Evolutionary conservation across 1,139 yeast species (phyloP), one percentile per base, ranked within the genome.

Genomic region (Suhomyces wounanorum): DNA sequence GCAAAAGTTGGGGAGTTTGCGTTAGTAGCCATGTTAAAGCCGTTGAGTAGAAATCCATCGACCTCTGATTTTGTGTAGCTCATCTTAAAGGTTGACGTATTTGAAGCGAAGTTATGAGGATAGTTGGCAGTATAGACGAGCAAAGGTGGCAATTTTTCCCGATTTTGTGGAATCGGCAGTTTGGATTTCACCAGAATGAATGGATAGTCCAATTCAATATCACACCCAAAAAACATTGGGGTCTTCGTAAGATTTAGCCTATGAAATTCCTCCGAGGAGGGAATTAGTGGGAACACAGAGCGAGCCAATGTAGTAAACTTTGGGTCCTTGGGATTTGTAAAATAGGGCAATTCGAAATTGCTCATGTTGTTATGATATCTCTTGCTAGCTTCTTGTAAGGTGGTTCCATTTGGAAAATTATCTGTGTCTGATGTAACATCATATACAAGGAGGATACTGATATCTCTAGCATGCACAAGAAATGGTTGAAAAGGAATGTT

Each of bases 221-320:
- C 69, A 61, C 90, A 85, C 0, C 89, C 89, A 45, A 84, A 72
- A 47, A 84, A 83, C 0, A 76, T 55, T 0, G 88, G 86, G 30
- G 61, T 60, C 6, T 66, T 59, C 38, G 68, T 66, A 40, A 77
- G 62, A 5, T 64, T 61, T 17, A 61, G 49, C 13, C 57, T 50
- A 1, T 71, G 48, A 31, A 79, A 66, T 30, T 66, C 63, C 8
- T 67, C 63, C 1, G 67, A 60, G 1, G 66, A 54, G 1, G 82
- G 82, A 2, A 73, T 73, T 30, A 61, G 45, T 0, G 82, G 82
- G 55, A 78, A 74, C 7, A 62, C 53, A 7, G 66, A 33, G 11
- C 17, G 37, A 17, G 37, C 7, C 37, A 16, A 33, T 14, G 18
- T 8, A 14, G 37, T n/a, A 33, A 5, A 7, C 6, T 14, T 33